These are phyloP conservation scores for Alternaria atra DNA, from an alignment of 2,329 filamentous ascomycete species.

Conservation along the genomic window DNA sequence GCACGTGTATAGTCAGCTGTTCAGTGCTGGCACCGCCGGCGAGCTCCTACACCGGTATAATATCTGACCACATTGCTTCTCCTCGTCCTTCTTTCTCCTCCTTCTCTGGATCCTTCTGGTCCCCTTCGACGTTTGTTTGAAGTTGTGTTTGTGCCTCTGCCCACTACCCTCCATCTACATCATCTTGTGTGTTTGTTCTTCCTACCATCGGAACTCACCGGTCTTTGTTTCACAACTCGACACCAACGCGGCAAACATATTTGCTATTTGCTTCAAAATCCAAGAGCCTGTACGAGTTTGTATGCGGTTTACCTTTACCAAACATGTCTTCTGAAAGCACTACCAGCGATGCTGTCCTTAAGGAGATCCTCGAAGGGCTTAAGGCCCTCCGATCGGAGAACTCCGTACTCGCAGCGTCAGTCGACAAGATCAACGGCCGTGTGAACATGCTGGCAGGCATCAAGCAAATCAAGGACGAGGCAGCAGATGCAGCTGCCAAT, in stretches of 20 bases:
- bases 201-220: conserved; percentile 17
- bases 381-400: conserved; percentile 66
- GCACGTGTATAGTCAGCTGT: conserved; percentile 30
- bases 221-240: conserved; percentile 22
- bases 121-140: conserved; percentile 12
- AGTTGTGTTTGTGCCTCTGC: conserved; percentile 20
- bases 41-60: conserved; percentile 16
- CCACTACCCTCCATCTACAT: conserved; percentile 6
- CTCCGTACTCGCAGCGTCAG: conserved; percentile 62
- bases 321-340: conserved; percentile 44
- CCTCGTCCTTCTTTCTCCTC: conserved; percentile 18
- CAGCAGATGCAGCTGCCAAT: conserved; percentile 41
- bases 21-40: conserved; percentile 15
- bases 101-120: conserved; percentile 21
- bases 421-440: conserved; percentile 69
- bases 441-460: conserved; percentile 69
- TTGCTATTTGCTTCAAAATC: not conserved
- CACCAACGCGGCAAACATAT: conserved; percentile 10
- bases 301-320: conserved; percentile 5
- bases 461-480: conserved; percentile 64
- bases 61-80: conserved; percentile 24
- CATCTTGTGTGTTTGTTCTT: conserved; percentile 7
- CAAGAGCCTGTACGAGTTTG: not conserved
- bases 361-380: conserved; percentile 65
- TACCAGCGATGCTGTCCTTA: conserved; percentile 54